phyloP scores from a whole-genome alignment of 495 filamentous ascomycete genomes.

The Trichoderma orchidacearum region DNA sequence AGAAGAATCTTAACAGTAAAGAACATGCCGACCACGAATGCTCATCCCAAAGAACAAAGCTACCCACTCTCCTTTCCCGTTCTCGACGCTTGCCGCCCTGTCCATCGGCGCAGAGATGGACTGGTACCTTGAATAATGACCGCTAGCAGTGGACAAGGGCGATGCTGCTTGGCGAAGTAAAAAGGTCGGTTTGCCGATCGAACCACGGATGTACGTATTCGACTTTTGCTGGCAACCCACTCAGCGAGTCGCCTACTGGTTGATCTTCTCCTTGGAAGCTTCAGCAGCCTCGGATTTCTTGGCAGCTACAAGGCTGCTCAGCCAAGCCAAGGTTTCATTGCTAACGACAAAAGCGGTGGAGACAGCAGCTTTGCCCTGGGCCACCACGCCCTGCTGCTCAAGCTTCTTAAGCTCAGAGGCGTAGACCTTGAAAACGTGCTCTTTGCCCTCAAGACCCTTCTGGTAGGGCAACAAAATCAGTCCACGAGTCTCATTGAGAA shows the following conservation, averaged over 20 bases:
- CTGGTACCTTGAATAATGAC: too few relatives aligned
- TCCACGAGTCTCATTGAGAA: conserved; percentile 51
- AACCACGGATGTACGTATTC: background rate
- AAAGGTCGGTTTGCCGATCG: too few relatives aligned
- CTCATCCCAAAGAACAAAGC: too few relatives aligned
- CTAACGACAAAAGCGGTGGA: conserved; percentile 61
- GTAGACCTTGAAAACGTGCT: conserved; percentile 63
- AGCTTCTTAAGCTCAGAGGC: conserved; percentile 64
- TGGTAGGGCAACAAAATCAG: conserved; percentile 53
- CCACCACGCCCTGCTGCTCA: conserved; percentile 51
- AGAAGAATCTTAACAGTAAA: too few relatives aligned
- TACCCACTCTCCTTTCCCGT: too few relatives aligned
- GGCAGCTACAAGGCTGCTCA: conserved; percentile 39
- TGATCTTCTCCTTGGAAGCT: conserved; percentile 26
- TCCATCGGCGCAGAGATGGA: too few relatives aligned
- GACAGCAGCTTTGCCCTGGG: conserved; percentile 59
- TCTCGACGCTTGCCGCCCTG: too few relatives aligned
- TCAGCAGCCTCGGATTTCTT: conserved; percentile 52
- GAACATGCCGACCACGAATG: too few relatives aligned
- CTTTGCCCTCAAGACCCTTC: conserved; percentile 53
- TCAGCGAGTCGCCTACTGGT: conserved; percentile 5
- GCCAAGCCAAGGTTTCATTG: conserved; percentile 46
- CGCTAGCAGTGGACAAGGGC: too few relatives aligned
- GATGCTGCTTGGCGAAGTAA: too few relatives aligned
- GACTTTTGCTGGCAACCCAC: background rate